Conservation (phyloP, 768 basidiomycete species). For the Suillus lakei region DNA sequence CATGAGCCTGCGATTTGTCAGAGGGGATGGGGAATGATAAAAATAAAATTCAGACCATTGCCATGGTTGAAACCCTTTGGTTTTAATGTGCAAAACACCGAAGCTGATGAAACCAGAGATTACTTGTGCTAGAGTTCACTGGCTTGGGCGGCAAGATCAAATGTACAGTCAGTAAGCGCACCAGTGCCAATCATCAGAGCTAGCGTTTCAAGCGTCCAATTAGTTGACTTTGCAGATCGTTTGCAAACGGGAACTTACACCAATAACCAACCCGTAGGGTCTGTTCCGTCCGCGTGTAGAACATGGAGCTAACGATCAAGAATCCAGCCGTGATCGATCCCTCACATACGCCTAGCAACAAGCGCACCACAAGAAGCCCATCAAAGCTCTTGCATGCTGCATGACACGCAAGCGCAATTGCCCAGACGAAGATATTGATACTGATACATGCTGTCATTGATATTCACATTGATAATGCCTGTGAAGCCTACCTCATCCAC, state of each 20-base stretch:
- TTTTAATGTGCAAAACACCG: conserved; percentile 60
- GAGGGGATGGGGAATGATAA: conserved; percentile 1
- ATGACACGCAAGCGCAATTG: conserved; percentile 56
- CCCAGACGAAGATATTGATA: conserved; percentile 66
- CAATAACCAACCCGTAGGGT: conserved; percentile 68
- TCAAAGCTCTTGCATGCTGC: conserved; percentile 71
- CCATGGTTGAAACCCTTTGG: conserved; percentile 60
- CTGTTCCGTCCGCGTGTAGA: conserved; percentile 68
- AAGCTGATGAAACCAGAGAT: conserved; percentile 66
- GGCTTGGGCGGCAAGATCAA: background rate
- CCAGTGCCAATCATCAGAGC: conserved; percentile 74
- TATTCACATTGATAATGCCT: background rate
- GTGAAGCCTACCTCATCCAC: conserved; percentile 64
- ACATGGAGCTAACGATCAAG: conserved; percentile 72
- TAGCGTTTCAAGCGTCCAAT: conserved; percentile 21
- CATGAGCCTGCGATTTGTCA: conserved; percentile 52
- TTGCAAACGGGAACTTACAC: conserved; percentile 49
- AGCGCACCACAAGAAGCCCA: conserved; percentile 59
- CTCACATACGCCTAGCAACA: conserved; percentile 70
- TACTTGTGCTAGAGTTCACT: conserved; percentile 52
- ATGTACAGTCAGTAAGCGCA: conserved; percentile 23
- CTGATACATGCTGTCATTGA: conserved; percentile 32
- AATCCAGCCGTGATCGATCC: conserved; percentile 69
- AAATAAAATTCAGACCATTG: conserved; percentile 52
- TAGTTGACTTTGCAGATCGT: background rate